Evolutionary conservation across 495 filamentous ascomycete genomes (phyloP).

Genomic region (Neurospora africana): DNA sequence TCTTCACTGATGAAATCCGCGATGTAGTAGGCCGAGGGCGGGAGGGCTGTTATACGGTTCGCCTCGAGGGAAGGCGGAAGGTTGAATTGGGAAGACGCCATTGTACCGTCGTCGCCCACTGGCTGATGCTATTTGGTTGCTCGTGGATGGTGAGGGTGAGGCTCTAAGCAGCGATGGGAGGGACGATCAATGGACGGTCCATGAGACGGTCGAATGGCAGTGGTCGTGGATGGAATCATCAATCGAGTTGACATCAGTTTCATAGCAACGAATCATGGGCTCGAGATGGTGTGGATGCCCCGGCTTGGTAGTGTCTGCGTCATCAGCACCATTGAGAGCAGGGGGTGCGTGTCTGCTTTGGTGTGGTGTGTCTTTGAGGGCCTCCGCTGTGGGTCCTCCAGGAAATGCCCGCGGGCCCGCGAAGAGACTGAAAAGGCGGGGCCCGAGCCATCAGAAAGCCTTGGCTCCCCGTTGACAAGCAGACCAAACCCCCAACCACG

Average conservation of each 20-base stretch:
- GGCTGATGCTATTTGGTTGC: neutral
- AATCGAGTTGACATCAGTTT: neutral
- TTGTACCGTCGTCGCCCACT: neutral
- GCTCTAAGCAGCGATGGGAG: neutral
- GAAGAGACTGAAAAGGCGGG: neutral
- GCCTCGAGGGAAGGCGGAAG: slow-evolving; percentile 38
- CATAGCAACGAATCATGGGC: neutral
- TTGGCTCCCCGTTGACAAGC: neutral
- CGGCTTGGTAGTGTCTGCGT: neutral
- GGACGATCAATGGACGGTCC: neutral
- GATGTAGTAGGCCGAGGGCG: slow-evolving; percentile 71
- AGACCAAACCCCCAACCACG: neutral
- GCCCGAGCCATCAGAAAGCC: neutral
- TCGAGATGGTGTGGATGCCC: neutral
- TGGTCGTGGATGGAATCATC: neutral
- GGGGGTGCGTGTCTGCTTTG: neutral
- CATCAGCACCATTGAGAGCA: neutral
- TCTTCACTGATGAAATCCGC: slow-evolving; percentile 69
- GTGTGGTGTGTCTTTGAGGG: neutral
- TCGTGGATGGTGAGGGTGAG: neutral
- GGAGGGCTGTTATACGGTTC: slow-evolving; percentile 47
- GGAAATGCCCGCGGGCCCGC: neutral
- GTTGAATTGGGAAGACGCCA: slow-evolving; percentile 7
- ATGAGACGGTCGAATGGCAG: neutral
- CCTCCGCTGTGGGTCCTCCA: neutral